Evolutionary conservation across 1,284 basidiomycete genomes (phyloP).

Genomic region (Tylopilus orsonianus): DNA sequence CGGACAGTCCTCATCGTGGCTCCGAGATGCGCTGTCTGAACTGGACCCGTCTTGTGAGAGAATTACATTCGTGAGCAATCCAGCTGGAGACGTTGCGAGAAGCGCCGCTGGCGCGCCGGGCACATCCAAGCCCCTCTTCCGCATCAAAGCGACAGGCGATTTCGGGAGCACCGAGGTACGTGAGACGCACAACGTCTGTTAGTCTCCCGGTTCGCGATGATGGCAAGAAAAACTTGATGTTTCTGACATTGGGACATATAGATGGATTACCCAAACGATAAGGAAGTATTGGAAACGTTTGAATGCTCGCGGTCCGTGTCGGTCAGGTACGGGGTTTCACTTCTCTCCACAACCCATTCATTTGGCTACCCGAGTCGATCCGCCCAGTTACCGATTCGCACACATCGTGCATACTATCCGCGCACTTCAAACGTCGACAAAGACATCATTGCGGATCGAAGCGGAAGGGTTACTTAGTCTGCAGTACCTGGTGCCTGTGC

Average conservation of each 20-base stretch:
- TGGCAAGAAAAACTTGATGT: neutral
- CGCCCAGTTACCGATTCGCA: constrained; percentile 73
- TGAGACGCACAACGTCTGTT: neutral
- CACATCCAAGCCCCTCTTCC: constrained; percentile 55
- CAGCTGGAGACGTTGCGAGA: constrained; percentile 39
- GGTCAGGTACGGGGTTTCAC: constrained; percentile 57
- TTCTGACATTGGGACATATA: constrained; percentile 32
- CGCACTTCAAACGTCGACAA: constrained; percentile 78
- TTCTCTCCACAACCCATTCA: neutral
- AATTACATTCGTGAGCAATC: constrained; percentile 79
- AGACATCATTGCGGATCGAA: constrained; percentile 85
- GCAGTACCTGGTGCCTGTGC: constrained; percentile 83
- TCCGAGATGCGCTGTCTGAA: constrained; percentile 88
- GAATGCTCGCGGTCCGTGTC: constrained; percentile 70
- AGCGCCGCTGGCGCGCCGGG: neutral
- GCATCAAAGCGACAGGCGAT: constrained; percentile 75
- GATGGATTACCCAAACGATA: constrained; percentile 94
- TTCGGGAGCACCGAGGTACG: constrained; percentile 82
- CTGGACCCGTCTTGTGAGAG: constrained; percentile 83
- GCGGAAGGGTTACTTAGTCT: constrained; percentile 76
- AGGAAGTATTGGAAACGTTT: constrained; percentile 85
- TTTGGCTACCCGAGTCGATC: constrained; percentile 1
- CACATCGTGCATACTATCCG: constrained; percentile 70
- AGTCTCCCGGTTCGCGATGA: neutral
- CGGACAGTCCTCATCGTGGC: constrained; percentile 67